Evolutionary conservation across 768 basidiomycete species (phyloP), one percentile per base, ranked within the genome.

Genomic region (Mycena olivaceomarginata): DNA sequence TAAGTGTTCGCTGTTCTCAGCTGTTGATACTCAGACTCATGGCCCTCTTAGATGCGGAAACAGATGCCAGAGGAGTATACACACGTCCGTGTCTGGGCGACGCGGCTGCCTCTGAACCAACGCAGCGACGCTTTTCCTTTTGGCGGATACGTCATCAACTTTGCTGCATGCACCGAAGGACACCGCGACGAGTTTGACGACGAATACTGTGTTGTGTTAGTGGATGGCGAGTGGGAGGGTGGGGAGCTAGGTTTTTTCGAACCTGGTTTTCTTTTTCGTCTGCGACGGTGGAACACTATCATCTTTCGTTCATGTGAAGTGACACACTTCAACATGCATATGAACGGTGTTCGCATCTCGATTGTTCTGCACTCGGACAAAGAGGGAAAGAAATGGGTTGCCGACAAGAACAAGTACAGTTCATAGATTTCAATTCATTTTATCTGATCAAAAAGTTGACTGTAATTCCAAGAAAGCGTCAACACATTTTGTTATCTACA

Each of bases 31-130:
- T 31, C 31, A 31, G 31, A 31, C 31, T 31, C 31, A 31, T 31
- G 31, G 31, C 31, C 31, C 31, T 45, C 15, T 45, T 15, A 71
- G 70, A 22, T 71, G 10, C 48, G 46, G 18, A 71, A 71, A 40
- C 15, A n/a, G 2, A 20, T 71, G 15, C 60, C 70, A 10, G 20
- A 63, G 18, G 60, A 71, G 18, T 40, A 71, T 25, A 25, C 9
- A 18, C 9, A 10, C 8, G 45, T 70, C 7, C 5, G 16, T 2
- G 68, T 70, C 22, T 59, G 13, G 15, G 68, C 51, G 11, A n/a
- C 68, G 8, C 56, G 20, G 2, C 16, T 70, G 6, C 68, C 68
- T 8, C 41, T 70, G 3, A 59, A 70, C 12, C 39, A 70, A n/a
- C 2, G 68, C 5, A 59, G 56, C 20, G 13, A 7, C 9, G 68